These are phyloP conservation scores for Coelastrella sp. DNA, from an alignment of 139 green algal species.

Conservation along the genomic window DNA sequence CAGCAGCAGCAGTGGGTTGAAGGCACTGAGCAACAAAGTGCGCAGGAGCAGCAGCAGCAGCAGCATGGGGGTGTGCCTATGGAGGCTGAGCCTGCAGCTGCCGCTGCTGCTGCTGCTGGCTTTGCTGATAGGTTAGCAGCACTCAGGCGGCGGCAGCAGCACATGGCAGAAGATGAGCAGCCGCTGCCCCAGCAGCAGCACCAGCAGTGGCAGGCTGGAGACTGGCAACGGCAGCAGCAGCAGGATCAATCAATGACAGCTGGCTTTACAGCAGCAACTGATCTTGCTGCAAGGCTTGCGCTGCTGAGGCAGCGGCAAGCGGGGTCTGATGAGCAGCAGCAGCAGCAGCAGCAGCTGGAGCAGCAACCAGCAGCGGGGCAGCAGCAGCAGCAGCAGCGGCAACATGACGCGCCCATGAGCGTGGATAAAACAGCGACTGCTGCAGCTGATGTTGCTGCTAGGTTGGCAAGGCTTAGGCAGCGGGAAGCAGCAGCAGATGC, in stretches of 20 bases:
- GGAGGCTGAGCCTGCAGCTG: not conserved
- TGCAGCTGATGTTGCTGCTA: too few relatives aligned
- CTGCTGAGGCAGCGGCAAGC: not conserved
- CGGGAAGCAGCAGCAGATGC: not conserved
- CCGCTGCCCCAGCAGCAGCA: conserved; percentile 20
- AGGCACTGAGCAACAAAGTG: not conserved
- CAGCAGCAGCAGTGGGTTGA: conserved; percentile 8
- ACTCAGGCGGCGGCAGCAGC: too few relatives aligned
- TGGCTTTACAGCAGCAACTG: not conserved
- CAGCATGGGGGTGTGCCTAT: not conserved
- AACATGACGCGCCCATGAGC: not conserved
- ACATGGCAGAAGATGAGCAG: too few relatives aligned
- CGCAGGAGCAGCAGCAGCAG: not conserved
- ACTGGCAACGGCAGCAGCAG: too few relatives aligned
- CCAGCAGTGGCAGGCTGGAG: not conserved
- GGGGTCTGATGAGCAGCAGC: not conserved
- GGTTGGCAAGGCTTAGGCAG: too few relatives aligned
- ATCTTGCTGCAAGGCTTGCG: not conserved
- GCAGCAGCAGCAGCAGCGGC: conserved; percentile 8
- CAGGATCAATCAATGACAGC: not conserved
- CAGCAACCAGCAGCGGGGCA: not conserved
- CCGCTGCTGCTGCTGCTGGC: too few relatives aligned
- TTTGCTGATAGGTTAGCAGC: not conserved
- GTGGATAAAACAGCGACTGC: too few relatives aligned
- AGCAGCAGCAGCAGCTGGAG: not conserved